Base-by-base conservation (phyloP, 2,329 filamentous ascomycete genomes). In the Ascochyta clinopodiicola region DNA sequence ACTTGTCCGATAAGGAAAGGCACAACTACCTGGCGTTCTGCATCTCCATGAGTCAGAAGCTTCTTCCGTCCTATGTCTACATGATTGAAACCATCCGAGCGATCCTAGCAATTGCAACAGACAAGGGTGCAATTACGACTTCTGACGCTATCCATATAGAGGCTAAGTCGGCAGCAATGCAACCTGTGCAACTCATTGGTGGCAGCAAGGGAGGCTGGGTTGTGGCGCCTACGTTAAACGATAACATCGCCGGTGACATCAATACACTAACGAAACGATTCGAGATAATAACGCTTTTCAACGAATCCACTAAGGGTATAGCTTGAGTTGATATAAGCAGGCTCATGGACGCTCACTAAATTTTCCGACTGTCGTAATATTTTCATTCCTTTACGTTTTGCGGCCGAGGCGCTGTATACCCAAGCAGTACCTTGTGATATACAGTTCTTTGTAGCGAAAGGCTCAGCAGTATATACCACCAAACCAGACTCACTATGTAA, bases 281-380 rank as follows among this genome's bases (percentile, higher is more conserved):
- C 21, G 51, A 56, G 36, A 57, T 44, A 17, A 59, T 61, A 17
- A 59, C 56, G 31, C 40, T 59, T 3, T 61, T 61, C 40, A 37
- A 50, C 35, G 45, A 61, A n/a, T 61, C 59, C 17, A 61, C 59
- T 3, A 56, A 61, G 25, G 59, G 49, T 13, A 29, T 60, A 19
- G 17, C 49, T 12, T 60, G 25, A 57, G n/a, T 45, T 17, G 7
- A 24, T 13, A 43, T 4, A 21, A 1, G 38, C 32, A 44, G 24
- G 24, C 15, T 21, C 2, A 34, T 19, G 32, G 17, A 19, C 10
- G 31, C 17, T 44, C n/a, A 19, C 17, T 29, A 22, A 8, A 25
- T 29, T 25, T 27, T 35, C 43, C 5, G 1, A 1, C 21, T 27
- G 3, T 40, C 7, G 3, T 9, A 15, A 13, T 36, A 6, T 32